Conservation (phyloP, 176 grass and related monocot species). For the Oryza meyeriana region DNA sequence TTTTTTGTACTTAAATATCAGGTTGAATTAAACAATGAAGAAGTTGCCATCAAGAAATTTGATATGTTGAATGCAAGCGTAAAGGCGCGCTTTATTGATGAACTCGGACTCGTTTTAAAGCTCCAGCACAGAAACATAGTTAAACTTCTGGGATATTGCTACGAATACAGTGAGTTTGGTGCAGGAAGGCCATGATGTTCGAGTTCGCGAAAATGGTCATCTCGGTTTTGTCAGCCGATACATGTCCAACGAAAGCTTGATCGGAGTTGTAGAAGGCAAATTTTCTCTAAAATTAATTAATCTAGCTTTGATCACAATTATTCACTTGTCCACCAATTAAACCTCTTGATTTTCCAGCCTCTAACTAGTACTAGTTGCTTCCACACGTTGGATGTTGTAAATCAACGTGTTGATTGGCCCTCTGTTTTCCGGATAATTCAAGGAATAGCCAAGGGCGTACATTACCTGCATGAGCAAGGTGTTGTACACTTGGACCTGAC, state of each 20-base stretch:
- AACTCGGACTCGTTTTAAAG: neutral
- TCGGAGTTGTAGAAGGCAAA: too few species aligned
- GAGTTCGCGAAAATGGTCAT: too few species aligned
- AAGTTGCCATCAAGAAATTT: neutral
- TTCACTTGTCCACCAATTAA: neutral
- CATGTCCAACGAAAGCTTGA: too few species aligned
- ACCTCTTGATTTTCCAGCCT: neutral
- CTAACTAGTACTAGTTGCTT: too few species aligned
- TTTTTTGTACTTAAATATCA: neutral
- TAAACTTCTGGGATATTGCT: neutral
- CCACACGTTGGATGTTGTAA: neutral
- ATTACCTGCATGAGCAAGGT: neutral
- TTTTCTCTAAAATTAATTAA: too few species aligned
- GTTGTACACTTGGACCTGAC: conserved; percentile 11
- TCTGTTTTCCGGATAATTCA: neutral
- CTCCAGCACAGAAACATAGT: neutral
- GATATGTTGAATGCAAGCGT: too few species aligned
- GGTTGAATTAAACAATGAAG: neutral
- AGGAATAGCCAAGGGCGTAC: neutral
- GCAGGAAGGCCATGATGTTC: too few species aligned
- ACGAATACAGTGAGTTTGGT: neutral
- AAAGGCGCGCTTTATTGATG: neutral
- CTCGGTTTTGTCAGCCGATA: too few species aligned
- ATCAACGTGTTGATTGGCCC: neutral
- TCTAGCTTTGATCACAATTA: too few species aligned